Conservation (phyloP, 1,284 basidiomycete species). For the Microbotryum saponariae region DNA sequence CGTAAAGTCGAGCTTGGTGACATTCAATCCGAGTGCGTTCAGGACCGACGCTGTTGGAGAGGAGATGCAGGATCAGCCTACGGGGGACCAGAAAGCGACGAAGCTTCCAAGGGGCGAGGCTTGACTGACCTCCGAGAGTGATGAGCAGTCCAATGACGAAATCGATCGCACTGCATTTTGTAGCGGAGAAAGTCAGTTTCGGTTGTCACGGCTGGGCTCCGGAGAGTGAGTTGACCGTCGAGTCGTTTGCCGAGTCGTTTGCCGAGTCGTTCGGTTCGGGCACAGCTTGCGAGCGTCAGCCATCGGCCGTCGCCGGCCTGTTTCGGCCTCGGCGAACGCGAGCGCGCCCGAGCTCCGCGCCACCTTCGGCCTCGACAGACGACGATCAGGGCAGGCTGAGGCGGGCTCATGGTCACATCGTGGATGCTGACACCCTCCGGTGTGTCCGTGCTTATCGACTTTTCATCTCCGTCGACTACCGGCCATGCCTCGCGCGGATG, state of each 20-base stretch:
- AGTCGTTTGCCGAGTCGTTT: background rate
- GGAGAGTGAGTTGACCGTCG: background rate
- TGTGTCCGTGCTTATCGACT: too few species aligned
- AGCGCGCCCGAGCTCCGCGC: background rate
- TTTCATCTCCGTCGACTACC: too few species aligned
- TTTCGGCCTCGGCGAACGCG: background rate
- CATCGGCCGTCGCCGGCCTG: too few species aligned
- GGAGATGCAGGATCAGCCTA: background rate
- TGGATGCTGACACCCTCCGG: too few species aligned
- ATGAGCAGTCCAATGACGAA: slow-evolving; percentile 54
- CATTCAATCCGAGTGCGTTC: slow-evolving; percentile 71
- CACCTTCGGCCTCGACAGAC: background rate
- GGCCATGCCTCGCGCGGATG: too few species aligned
- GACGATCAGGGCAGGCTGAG: too few species aligned
- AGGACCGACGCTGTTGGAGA: slow-evolving; percentile 55
- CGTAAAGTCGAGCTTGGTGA: slow-evolving; percentile 68
- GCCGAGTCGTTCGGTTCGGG: background rate
- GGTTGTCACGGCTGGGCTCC: background rate
- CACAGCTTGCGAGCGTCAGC: background rate
- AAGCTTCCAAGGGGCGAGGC: background rate
- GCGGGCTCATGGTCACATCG: too few species aligned
- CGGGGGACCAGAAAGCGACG: background rate
- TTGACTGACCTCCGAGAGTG: slow-evolving; percentile 48
- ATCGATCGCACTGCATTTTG: slow-evolving; percentile 21
- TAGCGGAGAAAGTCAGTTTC: background rate